These are phyloP conservation scores for Nymphaea thermarum DNA, from an alignment of 164 flowering plant species.

Conservation along the genomic window DNA sequence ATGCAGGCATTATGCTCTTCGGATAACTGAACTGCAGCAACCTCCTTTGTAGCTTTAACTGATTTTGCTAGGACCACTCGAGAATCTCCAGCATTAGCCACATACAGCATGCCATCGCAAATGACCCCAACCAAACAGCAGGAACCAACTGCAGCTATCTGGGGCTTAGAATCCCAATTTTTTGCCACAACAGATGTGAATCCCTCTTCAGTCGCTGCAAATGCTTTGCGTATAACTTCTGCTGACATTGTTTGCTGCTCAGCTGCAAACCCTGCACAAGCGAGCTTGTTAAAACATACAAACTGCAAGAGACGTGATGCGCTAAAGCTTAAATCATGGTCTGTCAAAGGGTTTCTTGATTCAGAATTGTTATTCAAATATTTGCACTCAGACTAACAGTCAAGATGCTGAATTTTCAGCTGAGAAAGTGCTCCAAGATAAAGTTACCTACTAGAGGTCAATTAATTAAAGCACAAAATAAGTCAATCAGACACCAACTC, in stretches of 20 bases:
- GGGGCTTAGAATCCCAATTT: conserved; percentile 62
- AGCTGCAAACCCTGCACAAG: conserved; percentile 44
- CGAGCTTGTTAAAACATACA: background rate
- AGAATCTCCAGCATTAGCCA: conserved; percentile 90
- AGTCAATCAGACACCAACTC: too few relatives aligned
- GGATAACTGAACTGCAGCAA: conserved; percentile 71
- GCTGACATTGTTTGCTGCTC: conserved; percentile 56
- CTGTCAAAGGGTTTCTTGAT: background rate
- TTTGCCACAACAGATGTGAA: conserved; percentile 51
- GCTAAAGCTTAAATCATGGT: background rate
- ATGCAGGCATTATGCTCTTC: conserved; percentile 77
- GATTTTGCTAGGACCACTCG: conserved; percentile 70
- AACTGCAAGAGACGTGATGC: background rate
- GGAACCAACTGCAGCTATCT: conserved; percentile 79
- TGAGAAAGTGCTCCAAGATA: too few relatives aligned
- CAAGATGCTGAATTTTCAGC: too few relatives aligned
- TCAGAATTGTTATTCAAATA: too few relatives aligned
- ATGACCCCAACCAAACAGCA: conserved; percentile 83
- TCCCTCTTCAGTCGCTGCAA: conserved; percentile 65
- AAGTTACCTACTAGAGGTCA: too few relatives aligned
- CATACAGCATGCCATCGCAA: conserved; percentile 54
- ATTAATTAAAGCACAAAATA: too few relatives aligned
- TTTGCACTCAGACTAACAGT: too few relatives aligned
- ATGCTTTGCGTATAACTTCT: conserved; percentile 60
- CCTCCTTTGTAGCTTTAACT: conserved; percentile 28